Percentiles rank a stretch among this genome's conserved stretches.
Conservation (phyloP, 2,329 filamentous ascomycete species). For the Lachnellula arida region DNA sequence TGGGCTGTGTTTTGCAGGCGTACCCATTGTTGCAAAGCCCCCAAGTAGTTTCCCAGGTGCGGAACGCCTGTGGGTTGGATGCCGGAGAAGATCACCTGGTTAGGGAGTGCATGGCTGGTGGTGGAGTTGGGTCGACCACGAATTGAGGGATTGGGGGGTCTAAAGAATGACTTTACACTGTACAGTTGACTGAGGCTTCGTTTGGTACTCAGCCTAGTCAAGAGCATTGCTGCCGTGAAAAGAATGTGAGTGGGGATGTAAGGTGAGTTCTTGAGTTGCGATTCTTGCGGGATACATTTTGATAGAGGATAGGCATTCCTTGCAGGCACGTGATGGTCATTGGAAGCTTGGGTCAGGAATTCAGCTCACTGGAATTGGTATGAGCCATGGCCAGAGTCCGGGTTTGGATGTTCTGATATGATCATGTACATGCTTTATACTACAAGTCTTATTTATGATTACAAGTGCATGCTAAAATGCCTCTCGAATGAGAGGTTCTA, state of each 20-base stretch:
- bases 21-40: conserved; percentile 83
- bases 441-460: conserved; percentile 1
- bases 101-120: conserved; percentile 1
- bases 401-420: background rate
- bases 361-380: background rate
- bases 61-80: conserved; percentile 95
- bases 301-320: no score
- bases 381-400: background rate
- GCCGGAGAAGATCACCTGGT: conserved; percentile 76
- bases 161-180: no score
- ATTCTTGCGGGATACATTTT: no score
- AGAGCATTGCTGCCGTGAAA: background rate
- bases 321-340: background rate
- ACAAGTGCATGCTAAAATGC: conserved; percentile 1
- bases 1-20: conserved; percentile 63
- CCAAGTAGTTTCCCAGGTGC: conserved; percentile 92
- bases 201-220: background rate
- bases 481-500: background rate
- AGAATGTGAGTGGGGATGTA: background rate
- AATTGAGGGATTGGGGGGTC: background rate
- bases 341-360: background rate
- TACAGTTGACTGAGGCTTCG: background rate
- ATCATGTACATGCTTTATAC: conserved; percentile 1
- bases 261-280: background rate
- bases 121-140: background rate